Evolutionary conservation across 306 rosid genomes (phyloP), one percentile per base, ranked within the genome.

Genomic region (Albizia julibrissin): DNA sequence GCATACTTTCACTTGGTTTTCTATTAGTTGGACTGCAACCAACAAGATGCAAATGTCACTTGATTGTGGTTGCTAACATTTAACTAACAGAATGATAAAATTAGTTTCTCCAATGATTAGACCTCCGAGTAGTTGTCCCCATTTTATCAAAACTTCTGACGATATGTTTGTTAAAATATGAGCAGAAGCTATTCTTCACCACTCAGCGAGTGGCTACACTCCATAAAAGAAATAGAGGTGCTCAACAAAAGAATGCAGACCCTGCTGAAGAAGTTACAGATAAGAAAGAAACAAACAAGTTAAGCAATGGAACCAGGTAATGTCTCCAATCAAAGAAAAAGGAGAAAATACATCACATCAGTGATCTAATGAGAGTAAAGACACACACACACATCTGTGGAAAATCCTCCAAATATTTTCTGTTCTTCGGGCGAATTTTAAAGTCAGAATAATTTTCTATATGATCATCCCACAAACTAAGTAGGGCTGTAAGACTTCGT

Each of bases 41-140:
- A 87, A 74, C 75, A 82, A 87, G 78, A 84, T 75, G 81, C 78
- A 82, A 84, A 54, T 39, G 62, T 67, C 77, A 86, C 29, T 81
- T 22, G 29, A 77, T 58, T 54, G 75, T 22, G 69, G 47, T 77
- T 47, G 69, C n/a, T 15, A 49, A 70, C 69, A 72, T 54, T 62
- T 64, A 80, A 77, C 65, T 56, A 62, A 34, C 70, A 71, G 13
- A 80, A 79, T 26, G 37, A 46, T n/a, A 71, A 82, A 82, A 68
- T 76, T 72, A 59, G 43, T 59, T 49, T 79, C 77, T 73, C 16
- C 61, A 75, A 80, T 46, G 54, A 62, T 24, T 77, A 75, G 69
- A 93, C 99, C 98, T 91, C 92, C 98, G 99, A 21, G 89, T 78
- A 86, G 83, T 72, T 72, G 85, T 91, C 80, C 97, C 98, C 99